These are phyloP conservation scores for Podila epicladia DNA, from an alignment of 192 early-diverging fungal genomes.

Conservation along the genomic window DNA sequence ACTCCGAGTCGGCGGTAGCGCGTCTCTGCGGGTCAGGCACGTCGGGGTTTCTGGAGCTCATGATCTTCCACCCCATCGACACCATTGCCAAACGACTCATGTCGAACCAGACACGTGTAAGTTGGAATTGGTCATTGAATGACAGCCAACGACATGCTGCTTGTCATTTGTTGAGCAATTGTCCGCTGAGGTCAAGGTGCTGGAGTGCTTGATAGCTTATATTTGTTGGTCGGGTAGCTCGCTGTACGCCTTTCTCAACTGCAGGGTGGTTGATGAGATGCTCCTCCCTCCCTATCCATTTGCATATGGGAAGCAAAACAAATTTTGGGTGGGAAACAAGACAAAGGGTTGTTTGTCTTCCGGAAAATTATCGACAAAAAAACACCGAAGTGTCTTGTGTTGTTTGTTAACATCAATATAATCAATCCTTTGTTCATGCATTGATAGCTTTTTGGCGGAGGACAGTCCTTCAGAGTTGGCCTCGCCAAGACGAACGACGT, in stretches of 20 bases:
- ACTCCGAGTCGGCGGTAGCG: slow-evolving; percentile 87
- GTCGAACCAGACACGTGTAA: slow-evolving; percentile 87
- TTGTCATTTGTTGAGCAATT: background rate
- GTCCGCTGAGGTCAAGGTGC: background rate
- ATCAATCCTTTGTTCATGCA: background rate
- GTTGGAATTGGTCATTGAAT: background rate
- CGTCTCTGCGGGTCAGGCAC: slow-evolving; percentile 88
- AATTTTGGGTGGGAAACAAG: too few species aligned
- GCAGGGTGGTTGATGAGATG: too few species aligned
- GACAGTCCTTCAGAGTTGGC: slow-evolving; percentile 12
- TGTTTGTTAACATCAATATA: background rate
- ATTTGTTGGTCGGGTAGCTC: background rate
- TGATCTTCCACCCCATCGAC: slow-evolving; percentile 97
- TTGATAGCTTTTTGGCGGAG: slow-evolving; percentile 66
- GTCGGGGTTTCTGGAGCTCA: slow-evolving; percentile 93
- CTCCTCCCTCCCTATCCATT: too few species aligned
- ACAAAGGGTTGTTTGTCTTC: too few species aligned
- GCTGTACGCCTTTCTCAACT: background rate
- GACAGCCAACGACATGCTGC: background rate
- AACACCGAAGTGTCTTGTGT: background rate
- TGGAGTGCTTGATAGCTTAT: background rate
- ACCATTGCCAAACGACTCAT: slow-evolving; percentile 98
- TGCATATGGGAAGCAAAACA: too few species aligned
- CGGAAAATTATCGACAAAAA: background rate
- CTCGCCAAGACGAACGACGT: slow-evolving; percentile 74